Base-by-base conservation (phyloP, 192 early-diverging fungal genomes). In the Linnemannia elongata region DNA sequence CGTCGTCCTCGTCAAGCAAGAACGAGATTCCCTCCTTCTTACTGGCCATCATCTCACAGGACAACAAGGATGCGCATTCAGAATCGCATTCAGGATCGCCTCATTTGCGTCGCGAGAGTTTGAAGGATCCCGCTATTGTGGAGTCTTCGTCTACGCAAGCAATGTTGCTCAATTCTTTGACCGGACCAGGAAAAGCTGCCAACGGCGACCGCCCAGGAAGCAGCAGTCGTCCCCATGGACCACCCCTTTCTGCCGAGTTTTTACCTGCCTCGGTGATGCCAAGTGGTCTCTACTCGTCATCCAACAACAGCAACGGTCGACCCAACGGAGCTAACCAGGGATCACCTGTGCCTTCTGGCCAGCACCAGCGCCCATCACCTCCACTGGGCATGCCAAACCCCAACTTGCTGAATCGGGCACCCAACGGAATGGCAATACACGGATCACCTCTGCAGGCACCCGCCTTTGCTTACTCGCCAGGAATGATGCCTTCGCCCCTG, bases 201-300 rank as follows among this genome's bases (percentile, higher is more conserved):
- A 63, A 54, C 39, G 54, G 69, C 27, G 75, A 77, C 6, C 73
- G 41, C 38, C 24, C 45, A 52, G 44, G n/a, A 66, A 66, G 60
- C 12, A 66, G 13, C 63, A 75, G 39, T 69, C 70, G 49, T 30
- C 63, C 70, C 7, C 74, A 70, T 71, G 79, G 85, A 8, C 66
- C 78, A 6, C 85, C 85, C 15, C 76, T 87, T 13, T 87, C 85
- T 5, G 85, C 85, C 15, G 85, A 87, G 24, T 63, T 87, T 41
- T 52, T 87, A n/a, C 85, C 85, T 17, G 78, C 85, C 6, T 87
- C 85, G 2, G 85, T 87, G 4, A 81, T 87, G 80, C 85, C 85
- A 17, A 81, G 69, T 77, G 85, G 85, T 33, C 66, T 87, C 6
- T 87, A 87, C 33, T 55, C 79, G 1, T 72, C 78, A 78, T 63